These are phyloP conservation scores for Dispira parvispora DNA, from an alignment of 192 early-diverging fungal species.

Conservation along the genomic window DNA sequence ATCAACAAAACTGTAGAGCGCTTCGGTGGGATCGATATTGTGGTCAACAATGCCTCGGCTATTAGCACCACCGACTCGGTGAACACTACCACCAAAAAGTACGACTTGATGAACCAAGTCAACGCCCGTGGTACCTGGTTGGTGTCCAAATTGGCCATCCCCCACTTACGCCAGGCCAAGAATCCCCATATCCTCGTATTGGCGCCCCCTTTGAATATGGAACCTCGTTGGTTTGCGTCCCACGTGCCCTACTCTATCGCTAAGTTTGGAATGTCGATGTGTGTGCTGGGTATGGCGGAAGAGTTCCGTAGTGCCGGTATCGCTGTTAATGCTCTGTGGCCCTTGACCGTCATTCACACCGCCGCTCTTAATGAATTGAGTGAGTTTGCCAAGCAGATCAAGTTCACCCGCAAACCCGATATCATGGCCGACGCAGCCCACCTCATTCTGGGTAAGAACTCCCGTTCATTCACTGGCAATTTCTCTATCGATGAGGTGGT, in stretches of 20 bases:
- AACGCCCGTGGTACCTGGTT: slow-evolving; percentile 70
- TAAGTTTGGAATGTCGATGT: slow-evolving; percentile 64
- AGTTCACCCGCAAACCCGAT: slow-evolving; percentile 22
- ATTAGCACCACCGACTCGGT: slow-evolving; percentile 47
- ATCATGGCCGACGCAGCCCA: slow-evolving; percentile 56
- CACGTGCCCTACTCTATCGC: slow-evolving; percentile 51
- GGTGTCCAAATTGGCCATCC: slow-evolving; percentile 45
- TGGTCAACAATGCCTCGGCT: slow-evolving; percentile 67
- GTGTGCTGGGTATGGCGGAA: slow-evolving; percentile 48
- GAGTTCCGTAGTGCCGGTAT: slow-evolving; percentile 48
- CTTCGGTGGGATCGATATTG: slow-evolving; percentile 71
- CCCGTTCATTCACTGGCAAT: slow-evolving; percentile 34
- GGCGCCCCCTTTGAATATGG: slow-evolving; percentile 51
- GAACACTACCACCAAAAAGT: slow-evolving; percentile 36
- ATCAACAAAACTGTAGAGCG: slow-evolving; percentile 40
- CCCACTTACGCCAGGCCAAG: slow-evolving; percentile 42
- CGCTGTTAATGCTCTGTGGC: slow-evolving; percentile 65
- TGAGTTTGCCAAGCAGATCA: slow-evolving; percentile 11
- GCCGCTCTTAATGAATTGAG: slow-evolving; percentile 38
- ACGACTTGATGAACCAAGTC: slow-evolving; percentile 60
- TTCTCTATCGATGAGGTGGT: slow-evolving; percentile 69
- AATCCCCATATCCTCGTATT: slow-evolving; percentile 64
- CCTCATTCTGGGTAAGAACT: slow-evolving; percentile 33
- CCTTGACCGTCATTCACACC: slow-evolving; percentile 56
- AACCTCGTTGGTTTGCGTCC: slow-evolving; percentile 47